phyloP scores from a whole-genome alignment of 768 basidiomycete species.

The Phlegmacium glaucopus region DNA sequence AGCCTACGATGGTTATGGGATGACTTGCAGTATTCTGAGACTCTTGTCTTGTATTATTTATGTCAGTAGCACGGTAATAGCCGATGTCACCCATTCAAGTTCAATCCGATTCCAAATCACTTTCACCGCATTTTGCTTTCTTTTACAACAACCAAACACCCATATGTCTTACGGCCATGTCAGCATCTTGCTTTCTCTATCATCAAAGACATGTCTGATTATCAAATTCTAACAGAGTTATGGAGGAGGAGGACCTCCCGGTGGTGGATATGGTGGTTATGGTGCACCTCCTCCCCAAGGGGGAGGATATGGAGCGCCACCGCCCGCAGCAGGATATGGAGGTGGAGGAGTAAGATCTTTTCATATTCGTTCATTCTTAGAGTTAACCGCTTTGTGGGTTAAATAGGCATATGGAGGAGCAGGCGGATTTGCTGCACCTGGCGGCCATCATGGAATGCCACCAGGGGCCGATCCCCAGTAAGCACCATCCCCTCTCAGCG shows the following conservation, averaged over 20 bases:
- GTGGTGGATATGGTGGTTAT: constrained; percentile 24
- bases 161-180: too few species aligned
- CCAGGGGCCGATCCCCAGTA: constrained; percentile 77
- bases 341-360: constrained; percentile 3
- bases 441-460: constrained; percentile 42
- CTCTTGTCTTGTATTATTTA: too few species aligned
- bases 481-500: constrained; percentile 27
- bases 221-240: constrained; percentile 2
- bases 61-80: too few species aligned
- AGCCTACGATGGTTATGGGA: not conserved
- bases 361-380: not conserved
- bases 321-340: constrained; percentile 8
- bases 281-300: constrained; percentile 18
- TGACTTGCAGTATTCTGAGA: constrained; percentile 13
- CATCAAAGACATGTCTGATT: too few species aligned
- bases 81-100: too few species aligned
- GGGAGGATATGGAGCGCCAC: constrained; percentile 19
- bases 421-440: constrained; percentile 31
- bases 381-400: not conserved
- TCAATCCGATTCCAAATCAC: too few species aligned
- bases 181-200: too few species aligned
- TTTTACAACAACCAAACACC: too few species aligned
- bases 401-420: constrained; percentile 32
- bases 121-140: too few species aligned
- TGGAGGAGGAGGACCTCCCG: constrained; percentile 20